phyloP scores from a whole-genome alignment of 192 early-diverging fungal genomes.

The Coemansia aciculifera region DNA sequence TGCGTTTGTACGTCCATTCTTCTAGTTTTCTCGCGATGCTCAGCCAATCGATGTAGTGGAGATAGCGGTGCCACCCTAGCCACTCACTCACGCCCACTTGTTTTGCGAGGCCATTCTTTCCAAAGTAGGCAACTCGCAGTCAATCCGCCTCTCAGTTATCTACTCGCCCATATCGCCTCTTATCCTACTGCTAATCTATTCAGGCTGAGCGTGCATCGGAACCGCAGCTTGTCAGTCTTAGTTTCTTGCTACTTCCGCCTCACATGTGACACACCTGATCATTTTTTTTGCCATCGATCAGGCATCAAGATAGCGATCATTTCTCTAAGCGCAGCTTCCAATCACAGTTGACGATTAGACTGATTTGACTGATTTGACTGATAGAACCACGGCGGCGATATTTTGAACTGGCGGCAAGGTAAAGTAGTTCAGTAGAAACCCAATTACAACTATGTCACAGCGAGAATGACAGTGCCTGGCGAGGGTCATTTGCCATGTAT shows the following conservation, averaged over 20 bases:
- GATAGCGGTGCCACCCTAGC: neutral
- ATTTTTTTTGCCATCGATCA: neutral
- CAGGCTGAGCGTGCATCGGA: neutral
- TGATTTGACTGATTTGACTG: neutral
- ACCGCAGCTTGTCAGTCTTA: neutral
- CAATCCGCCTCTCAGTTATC: neutral
- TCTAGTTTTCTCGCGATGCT: neutral
- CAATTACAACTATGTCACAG: neutral
- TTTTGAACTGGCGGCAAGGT: neutral
- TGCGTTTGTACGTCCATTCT: neutral
- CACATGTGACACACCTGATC: neutral
- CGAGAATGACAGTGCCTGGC: neutral
- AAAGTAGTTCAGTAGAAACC: neutral
- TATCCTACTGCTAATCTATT: neutral
- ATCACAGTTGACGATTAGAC: neutral
- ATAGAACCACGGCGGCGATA: neutral
- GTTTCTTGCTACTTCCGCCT: neutral
- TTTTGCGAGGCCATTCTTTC: neutral
- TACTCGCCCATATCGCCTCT: neutral
- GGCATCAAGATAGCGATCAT: neutral
- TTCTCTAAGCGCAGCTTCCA: neutral
- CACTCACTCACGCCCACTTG: neutral
- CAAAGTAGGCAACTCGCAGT: slow-evolving; percentile 7
- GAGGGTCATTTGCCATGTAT: neutral
- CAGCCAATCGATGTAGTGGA: slow-evolving; percentile 1